These are phyloP conservation scores for Periconia sp. DNA, from an alignment of 2,329 filamentous ascomycete genomes.

Conservation along the genomic window DNA sequence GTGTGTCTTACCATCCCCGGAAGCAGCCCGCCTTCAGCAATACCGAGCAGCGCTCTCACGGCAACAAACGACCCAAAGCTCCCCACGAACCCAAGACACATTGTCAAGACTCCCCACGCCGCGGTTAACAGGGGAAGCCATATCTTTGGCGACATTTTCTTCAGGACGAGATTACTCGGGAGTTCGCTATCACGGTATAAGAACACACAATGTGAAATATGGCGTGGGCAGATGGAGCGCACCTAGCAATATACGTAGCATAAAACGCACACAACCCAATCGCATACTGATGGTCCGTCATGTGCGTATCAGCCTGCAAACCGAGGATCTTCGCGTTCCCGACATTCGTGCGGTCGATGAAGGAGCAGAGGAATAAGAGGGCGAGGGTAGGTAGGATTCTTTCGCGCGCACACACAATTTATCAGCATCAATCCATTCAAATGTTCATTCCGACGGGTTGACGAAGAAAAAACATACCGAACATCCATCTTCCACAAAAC, in stretches of 20 bases:
- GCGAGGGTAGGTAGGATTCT: slow-evolving; percentile 65
- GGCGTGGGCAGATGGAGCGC: background rate
- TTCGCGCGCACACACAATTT: slow-evolving; percentile 26
- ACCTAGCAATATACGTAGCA: slow-evolving; percentile 64
- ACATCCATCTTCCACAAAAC: slow-evolving; percentile 59
- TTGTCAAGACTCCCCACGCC: slow-evolving; percentile 61
- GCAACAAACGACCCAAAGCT: slow-evolving; percentile 61
- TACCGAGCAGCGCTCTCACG: slow-evolving; percentile 62
- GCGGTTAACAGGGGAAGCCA: slow-evolving; percentile 62
- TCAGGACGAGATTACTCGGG: slow-evolving; percentile 65
- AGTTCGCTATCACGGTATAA: slow-evolving; percentile 54
- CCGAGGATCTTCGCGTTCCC: slow-evolving; percentile 70
- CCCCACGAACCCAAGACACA: slow-evolving; percentile 59
- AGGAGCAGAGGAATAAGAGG: slow-evolving; percentile 66
- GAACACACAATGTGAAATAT: background rate
- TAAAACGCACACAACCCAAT: slow-evolving; percentile 67
- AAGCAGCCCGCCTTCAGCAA: slow-evolving; percentile 66
- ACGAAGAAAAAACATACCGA: slow-evolving; percentile 35
- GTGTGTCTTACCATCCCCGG: slow-evolving; percentile 59
- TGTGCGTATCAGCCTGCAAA: slow-evolving; percentile 56
- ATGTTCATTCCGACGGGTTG: too few species aligned
- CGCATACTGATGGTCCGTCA: slow-evolving; percentile 65
- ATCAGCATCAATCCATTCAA: background rate
- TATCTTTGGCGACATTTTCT: slow-evolving; percentile 60
- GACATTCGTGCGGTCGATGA: slow-evolving; percentile 71